Base-by-base conservation (phyloP, 2,329 filamentous ascomycete genomes). In the Lachnellula cervina region DNA sequence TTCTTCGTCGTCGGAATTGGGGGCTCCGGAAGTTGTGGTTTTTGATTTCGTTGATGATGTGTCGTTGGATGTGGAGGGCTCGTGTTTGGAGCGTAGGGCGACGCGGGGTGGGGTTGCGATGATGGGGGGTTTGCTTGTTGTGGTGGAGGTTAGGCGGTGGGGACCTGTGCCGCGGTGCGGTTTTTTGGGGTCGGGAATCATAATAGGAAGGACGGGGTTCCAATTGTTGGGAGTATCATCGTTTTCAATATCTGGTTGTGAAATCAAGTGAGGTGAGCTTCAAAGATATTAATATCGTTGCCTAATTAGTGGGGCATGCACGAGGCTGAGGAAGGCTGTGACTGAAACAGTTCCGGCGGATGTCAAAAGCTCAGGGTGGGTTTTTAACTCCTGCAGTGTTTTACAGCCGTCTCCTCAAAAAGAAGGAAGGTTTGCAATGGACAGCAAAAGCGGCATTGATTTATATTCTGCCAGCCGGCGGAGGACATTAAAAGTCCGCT, bases 31-130 rank as follows among this genome's bases (percentile, higher is more conserved):
- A 13, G 4, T 17, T 5, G 54, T 28, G 2, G 25, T 8, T 28
- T 28, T 51, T 19, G 54, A 57, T 46, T 61, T 62, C 9, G 53
- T 58, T 34, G 62, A 57, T 28, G 54, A 54, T 48, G 55, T 58
- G 51, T 60, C 59, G 16, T 57, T 57, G 7, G 25, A 28, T 8
- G 25, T 28, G 21, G 43, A 42, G 44, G 56, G 52, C 37, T 62
- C 55, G 38, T 49, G 42, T 49, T 58, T 60, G 25, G 58, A 44
- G n/a, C 61, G 57, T 9, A 64, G 51, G 17, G 61, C 61, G 13
- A 55, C 63, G 8, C 60, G 58, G n/a, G 64, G 62, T n/a, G 64
- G 64, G 17, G 57, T 54, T 16, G 62, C 62, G 49, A 66, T 67
- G 42, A 44, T 21, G n/a, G 57, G 59, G 34, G 55, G 57, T 59